Percentiles rank a stretch among this genome's conserved stretches.
Conservation (phyloP, 2,329 filamentous ascomycete species). For the Colletotrichum echinochloae region DNA sequence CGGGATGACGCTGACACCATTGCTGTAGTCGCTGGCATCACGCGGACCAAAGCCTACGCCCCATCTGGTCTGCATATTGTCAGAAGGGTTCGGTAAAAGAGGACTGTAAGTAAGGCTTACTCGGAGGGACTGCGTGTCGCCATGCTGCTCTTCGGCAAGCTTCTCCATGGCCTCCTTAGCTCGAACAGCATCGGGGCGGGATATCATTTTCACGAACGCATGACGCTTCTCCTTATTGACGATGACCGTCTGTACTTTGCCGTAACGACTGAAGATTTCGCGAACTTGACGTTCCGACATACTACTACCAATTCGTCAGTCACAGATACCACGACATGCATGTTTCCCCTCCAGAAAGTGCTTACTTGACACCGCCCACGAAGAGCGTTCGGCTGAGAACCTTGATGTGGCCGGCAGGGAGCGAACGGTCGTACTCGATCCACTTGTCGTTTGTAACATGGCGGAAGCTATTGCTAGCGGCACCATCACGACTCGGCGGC, state of each 20-base stretch:
- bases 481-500: slow-evolving; percentile 67
- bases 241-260: slow-evolving; percentile 95
- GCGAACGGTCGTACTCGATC: slow-evolving; percentile 80
- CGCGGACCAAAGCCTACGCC: slow-evolving; percentile 96
- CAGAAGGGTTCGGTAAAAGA: slow-evolving; percentile 8
- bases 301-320: slow-evolving; percentile 57
- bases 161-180: slow-evolving; percentile 92
- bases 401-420: slow-evolving; percentile 85
- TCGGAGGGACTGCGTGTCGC: slow-evolving; percentile 59
- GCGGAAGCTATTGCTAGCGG: slow-evolving; percentile 69
- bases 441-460: slow-evolving; percentile 67
- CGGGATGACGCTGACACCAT: slow-evolving; percentile 91
- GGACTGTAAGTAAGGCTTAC: slow-evolving; percentile 62
- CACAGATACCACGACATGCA: slow-evolving; percentile 13
- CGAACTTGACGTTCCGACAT: slow-evolving; percentile 86
- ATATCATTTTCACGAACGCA: slow-evolving; percentile 99
- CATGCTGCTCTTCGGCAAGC: slow-evolving; percentile 63
- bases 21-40: slow-evolving; percentile 96
- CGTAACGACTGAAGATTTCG: slow-evolving; percentile 82
- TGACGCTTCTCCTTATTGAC: slow-evolving; percentile 98
- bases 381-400: slow-evolving; percentile 96
- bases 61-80: slow-evolving; percentile 81
- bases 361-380: slow-evolving; percentile 92
- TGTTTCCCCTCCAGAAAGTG: slow-evolving; percentile 44
- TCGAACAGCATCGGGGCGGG: slow-evolving; percentile 82